These are phyloP conservation scores for Lentinula sp. DNA, from an alignment of 768 basidiomycete genomes.

Conservation along the genomic window DNA sequence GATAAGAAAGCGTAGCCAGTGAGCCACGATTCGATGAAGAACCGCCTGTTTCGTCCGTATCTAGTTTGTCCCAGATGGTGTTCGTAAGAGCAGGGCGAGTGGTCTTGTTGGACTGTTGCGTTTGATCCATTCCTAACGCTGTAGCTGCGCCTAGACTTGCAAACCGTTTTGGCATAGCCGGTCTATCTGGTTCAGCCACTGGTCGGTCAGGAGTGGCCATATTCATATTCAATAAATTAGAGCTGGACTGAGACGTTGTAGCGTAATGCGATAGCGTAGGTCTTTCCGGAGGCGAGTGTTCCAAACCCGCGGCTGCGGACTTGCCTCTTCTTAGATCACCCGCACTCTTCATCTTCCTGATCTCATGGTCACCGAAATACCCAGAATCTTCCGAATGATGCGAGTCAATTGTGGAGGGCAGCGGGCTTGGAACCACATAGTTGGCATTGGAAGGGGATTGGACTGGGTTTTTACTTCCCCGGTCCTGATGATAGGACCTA, in stretches of 20 bases:
- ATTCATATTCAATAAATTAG: conserved; percentile 50
- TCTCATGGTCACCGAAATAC: conserved; percentile 46
- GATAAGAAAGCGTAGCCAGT: background rate
- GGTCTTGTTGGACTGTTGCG: background rate
- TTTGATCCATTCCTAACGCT: background rate
- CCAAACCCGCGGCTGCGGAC: conserved; percentile 18
- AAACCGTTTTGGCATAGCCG: conserved; percentile 47
- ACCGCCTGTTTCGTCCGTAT: conserved; percentile 18
- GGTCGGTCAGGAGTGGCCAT: conserved; percentile 19
- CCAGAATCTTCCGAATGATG: conserved; percentile 32
- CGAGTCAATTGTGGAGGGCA: conserved; percentile 1
- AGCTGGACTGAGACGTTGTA: conserved; percentile 57
- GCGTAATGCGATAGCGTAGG: conserved; percentile 43
- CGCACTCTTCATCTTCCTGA: conserved; percentile 84
- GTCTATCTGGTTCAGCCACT: conserved; percentile 20
- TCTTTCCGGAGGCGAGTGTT: conserved; percentile 29
- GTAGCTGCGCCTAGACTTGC: conserved; percentile 49
- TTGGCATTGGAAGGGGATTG: conserved; percentile 19
- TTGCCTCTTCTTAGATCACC: conserved; percentile 63
- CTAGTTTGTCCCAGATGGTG: conserved; percentile 46
- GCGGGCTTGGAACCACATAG: conserved; percentile 7
- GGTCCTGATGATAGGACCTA: conserved; percentile 39
- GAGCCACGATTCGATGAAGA: background rate
- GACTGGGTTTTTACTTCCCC: conserved; percentile 11
- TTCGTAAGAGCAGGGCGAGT: conserved; percentile 30